Evolutionary conservation across 2,329 filamentous ascomycete species (phyloP).

Genomic region (Monosporascus sp.): DNA sequence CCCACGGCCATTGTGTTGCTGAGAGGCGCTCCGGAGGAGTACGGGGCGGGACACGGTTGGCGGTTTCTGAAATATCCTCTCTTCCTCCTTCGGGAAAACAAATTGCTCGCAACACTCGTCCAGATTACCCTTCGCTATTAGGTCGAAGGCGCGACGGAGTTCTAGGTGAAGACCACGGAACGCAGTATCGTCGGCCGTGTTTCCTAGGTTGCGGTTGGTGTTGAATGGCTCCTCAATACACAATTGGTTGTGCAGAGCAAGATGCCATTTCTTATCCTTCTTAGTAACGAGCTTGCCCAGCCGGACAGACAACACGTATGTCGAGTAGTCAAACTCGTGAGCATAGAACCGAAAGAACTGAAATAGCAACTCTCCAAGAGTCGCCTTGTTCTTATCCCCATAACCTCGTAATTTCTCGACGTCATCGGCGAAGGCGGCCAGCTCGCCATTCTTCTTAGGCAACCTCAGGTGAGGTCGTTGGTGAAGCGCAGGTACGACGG

Average conservation of each 20-base stretch:
- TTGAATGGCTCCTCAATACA: conserved; percentile 99
- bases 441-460: conserved; percentile 56
- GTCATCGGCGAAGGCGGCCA: conserved; percentile 83
- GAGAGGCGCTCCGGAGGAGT: conserved; percentile 56
- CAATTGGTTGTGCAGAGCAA: conserved; percentile 72
- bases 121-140: conserved; percentile 73
- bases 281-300: conserved; percentile 75
- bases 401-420: conserved; percentile 67
- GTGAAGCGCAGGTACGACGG: conserved; percentile 81
- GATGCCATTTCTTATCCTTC: conserved; percentile 82
- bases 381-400: conserved; percentile 75
- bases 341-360: conserved; percentile 94
- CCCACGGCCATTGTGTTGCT: conserved; percentile 46
- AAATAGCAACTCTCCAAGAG: conserved; percentile 81
- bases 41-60: conserved; percentile 48
- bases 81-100: conserved; percentile 80
- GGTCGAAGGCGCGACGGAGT: conserved; percentile 79
- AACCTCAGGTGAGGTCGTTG: conserved; percentile 61
- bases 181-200: conserved; percentile 92
- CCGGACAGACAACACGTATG: conserved; percentile 76
- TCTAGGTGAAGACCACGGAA: conserved; percentile 89
- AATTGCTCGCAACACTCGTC: conserved; percentile 83
- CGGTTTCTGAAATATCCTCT: conserved; percentile 55
- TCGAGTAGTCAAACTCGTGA: conserved; percentile 87
- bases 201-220: conserved; percentile 79